Base-by-base conservation (phyloP, 2,329 filamentous ascomycete genomes). In the Rhynchosporium agropyri region DNA sequence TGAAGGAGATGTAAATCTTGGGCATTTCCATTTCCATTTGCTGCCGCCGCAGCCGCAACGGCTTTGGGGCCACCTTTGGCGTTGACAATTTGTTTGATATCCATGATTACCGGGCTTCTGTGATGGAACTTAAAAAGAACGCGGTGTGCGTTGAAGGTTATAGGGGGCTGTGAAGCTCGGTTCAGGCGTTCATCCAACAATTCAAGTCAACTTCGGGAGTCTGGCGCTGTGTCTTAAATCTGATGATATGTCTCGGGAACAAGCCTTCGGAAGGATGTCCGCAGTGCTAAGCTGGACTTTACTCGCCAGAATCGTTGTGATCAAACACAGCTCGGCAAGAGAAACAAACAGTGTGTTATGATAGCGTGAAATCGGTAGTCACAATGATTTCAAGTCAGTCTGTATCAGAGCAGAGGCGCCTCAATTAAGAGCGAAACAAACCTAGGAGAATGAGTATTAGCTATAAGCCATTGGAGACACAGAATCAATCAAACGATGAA, bases 11-110 rank as follows among this genome's bases (percentile, higher is more conserved):
- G 73, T n/a, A 75, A 56, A 53, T 75, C 73, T 60, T 72, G 72
- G 51, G 65, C 20, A 20, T 20, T 20, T 20, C 66, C 69, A 55
- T 70, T 71, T 54, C 66, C 69, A 55, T 70, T 71, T 54, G 66
- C 67, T 51, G 63, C 66, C 29, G 69, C 70, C 20, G 66, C 68
- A 13, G 68, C 69, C 3, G 70, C 70, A 31, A 71, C 72, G 12
- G 69, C 72, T 12, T 64, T 62, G 46, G 58, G 45, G 68, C 68
- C 20, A 67, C 71, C 72, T 65, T 75, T 75, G 6, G 72, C 69
- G 65, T 76, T 75, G 42, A 76, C 74, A 38, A 76, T 76, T 57
- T 75, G 70, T 58, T 74, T 75, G 64, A 76, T 75, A 51, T 76
- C 74, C 74, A 76, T 76, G 42, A 55, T 68, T 60, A 51, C 55